These are phyloP conservation scores for Sporothrix humicola DNA, from an alignment of 2,329 filamentous ascomycete genomes.

Conservation along the genomic window DNA sequence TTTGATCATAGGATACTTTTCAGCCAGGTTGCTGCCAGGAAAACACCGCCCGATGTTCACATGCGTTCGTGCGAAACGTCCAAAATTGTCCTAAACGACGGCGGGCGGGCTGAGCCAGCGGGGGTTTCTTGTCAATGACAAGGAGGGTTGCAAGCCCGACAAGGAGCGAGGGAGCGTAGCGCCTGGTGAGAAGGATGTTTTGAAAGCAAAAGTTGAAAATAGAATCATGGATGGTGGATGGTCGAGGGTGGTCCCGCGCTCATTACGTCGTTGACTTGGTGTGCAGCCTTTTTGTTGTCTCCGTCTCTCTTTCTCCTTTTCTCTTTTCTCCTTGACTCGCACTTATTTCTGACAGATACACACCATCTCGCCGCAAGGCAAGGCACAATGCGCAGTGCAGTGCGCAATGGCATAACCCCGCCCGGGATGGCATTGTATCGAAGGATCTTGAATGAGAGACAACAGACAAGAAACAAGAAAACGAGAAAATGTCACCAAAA, in stretches of 20 bases:
- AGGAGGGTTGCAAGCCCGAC: background rate
- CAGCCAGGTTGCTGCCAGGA: background rate
- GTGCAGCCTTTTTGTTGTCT: conserved; percentile 7
- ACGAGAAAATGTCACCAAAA: background rate
- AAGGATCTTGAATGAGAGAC: background rate
- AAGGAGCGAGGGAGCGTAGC: background rate
- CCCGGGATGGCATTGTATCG: conserved; percentile 16
- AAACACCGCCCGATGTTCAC: conserved; percentile 1
- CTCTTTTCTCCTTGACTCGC: background rate
- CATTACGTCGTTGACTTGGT: conserved; percentile 24
- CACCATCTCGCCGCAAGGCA: background rate
- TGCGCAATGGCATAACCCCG: conserved; percentile 16
- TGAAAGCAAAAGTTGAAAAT: background rate
- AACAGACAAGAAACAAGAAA: background rate
- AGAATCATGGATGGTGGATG: background rate
- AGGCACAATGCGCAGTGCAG: background rate
- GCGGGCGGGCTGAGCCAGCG: conserved; percentile 12
- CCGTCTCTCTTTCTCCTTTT: too few relatives aligned
- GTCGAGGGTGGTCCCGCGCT: background rate
- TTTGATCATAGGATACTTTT: background rate
- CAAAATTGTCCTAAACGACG: background rate
- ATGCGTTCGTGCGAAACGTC: conserved; percentile 12
- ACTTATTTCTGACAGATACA: conserved; percentile 7
- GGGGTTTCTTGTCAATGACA: background rate
- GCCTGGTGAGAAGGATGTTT: background rate